A percentile compares a stretch with the other conserved stretches of the same genome.
Conservation (phyloP, 148 eudicot species). For the Rhododendron williamsianum region DNA sequence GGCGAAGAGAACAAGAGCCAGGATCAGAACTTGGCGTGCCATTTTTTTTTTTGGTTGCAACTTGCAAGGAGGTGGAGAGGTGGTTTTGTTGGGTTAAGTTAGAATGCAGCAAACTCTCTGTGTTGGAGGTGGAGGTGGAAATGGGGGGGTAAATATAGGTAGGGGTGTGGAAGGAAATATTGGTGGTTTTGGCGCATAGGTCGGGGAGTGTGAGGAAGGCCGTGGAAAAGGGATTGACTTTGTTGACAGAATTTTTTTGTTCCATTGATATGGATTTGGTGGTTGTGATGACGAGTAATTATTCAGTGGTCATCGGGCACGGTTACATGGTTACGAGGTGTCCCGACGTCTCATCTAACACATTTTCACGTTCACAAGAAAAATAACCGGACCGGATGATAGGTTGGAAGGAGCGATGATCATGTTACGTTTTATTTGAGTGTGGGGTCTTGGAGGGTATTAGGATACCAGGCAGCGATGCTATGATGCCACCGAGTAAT, state of each 20-base stretch:
- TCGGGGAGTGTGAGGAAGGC: neutral
- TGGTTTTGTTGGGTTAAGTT: neutral
- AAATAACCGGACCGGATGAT: too few species aligned
- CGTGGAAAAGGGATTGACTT: neutral
- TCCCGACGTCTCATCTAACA: neutral
- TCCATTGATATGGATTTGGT: neutral
- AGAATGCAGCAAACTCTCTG: neutral
- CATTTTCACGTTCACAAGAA: too few species aligned
- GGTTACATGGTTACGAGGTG: neutral
- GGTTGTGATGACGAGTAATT: neutral
- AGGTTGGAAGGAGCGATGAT: too few species aligned
- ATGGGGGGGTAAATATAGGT: neutral
- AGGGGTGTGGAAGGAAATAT: neutral
- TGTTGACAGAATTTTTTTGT: neutral
- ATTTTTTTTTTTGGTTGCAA: neutral
- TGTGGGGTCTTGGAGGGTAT: neutral
- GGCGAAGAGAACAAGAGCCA: slow-evolving; percentile 24
- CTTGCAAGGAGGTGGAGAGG: neutral
- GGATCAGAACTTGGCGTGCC: slow-evolving; percentile 16
- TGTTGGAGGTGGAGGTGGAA: neutral
- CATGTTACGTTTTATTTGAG: neutral
- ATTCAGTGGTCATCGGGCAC: neutral
- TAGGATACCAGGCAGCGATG: neutral
- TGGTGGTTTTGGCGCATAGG: neutral
- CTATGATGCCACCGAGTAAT: neutral